Percentiles rank a stretch among this genome's conserved stretches.
These are phyloP conservation scores for Berberis thunbergii DNA, from an alignment of 164 flowering plant genomes.

Conservation along the genomic window DNA sequence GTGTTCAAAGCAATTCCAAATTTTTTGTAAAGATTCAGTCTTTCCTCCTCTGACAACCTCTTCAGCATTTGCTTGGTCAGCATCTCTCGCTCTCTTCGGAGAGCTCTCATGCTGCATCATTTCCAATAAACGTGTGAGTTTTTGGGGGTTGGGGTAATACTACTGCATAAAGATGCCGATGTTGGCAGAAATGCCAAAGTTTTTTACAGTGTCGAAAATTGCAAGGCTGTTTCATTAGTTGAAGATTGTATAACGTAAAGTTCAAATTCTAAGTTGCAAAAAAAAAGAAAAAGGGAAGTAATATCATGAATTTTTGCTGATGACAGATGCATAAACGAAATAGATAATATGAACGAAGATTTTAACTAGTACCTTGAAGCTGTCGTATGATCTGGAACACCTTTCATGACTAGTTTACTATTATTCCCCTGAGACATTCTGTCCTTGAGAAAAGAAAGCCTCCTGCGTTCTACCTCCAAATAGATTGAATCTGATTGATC, in stretches of 20 bases:
- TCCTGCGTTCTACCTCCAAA: constrained; percentile 82
- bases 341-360: neutral
- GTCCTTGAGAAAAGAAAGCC: constrained; percentile 57
- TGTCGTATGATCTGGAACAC: constrained; percentile 25
- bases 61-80: constrained; percentile 61
- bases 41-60: constrained; percentile 53
- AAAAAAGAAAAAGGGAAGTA: too few species aligned
- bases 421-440: constrained; percentile 26
- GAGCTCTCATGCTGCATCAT: constrained; percentile 43
- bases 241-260: too few species aligned
- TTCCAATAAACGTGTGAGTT: neutral
- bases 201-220: too few species aligned
- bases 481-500: constrained; percentile 71
- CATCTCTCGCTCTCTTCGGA: constrained; percentile 64
- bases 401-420: constrained; percentile 9
- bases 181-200: too few species aligned
- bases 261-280: too few species aligned
- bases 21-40: constrained; percentile 43
- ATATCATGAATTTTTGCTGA: neutral
- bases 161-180: neutral
- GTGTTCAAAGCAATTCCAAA: constrained; percentile 70
- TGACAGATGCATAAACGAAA: neutral
- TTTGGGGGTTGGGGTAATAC: neutral
- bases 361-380: constrained; percentile 47
- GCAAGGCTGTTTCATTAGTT: too few species aligned